A percentile compares a stretch with the other conserved stretches of the same genome.
Conservation (phyloP, 192 early-diverging fungal genomes). For the Coemansia pectinata region DNA sequence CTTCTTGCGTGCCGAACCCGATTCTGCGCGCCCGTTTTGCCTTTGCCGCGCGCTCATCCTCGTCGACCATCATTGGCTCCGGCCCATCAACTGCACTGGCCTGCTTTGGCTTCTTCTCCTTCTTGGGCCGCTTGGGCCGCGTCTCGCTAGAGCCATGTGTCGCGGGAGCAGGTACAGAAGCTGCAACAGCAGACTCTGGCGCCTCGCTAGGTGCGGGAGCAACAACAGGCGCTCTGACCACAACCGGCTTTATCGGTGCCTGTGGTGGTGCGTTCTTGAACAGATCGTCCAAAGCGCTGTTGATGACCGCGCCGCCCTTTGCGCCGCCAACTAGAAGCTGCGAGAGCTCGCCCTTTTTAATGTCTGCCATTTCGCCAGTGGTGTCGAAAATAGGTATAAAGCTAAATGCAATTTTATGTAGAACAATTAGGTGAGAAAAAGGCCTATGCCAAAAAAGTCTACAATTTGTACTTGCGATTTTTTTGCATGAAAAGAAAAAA, state of each 20-base stretch:
- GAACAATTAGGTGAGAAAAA: background rate
- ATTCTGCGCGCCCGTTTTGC: conserved; percentile 39
- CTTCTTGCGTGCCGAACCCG: conserved; percentile 16
- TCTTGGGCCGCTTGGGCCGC: background rate
- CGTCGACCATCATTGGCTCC: background rate
- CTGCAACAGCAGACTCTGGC: conserved; percentile 3
- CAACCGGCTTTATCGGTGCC: conserved; percentile 19
- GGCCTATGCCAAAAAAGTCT: background rate
- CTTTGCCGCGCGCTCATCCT: conserved; percentile 16
- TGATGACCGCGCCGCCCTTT: conserved; percentile 39
- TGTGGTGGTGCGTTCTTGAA: conserved; percentile 59
- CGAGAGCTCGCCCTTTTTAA: conserved; percentile 38
- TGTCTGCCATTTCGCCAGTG: conserved; percentile 3
- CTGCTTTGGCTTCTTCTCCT: conserved; percentile 11
- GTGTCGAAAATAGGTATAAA: background rate
- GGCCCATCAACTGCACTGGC: background rate
- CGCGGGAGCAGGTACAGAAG: background rate
- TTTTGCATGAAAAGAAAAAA: background rate
- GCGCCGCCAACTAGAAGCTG: conserved; percentile 38
- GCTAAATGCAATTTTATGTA: background rate
- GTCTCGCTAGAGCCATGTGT: background rate
- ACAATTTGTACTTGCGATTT: background rate
- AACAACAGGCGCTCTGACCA: background rate
- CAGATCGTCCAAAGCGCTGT: conserved; percentile 60
- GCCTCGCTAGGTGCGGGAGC: background rate